Evolutionary conservation across 2,329 filamentous ascomycete species (phyloP).

Genomic region (Didymella pomorum): DNA sequence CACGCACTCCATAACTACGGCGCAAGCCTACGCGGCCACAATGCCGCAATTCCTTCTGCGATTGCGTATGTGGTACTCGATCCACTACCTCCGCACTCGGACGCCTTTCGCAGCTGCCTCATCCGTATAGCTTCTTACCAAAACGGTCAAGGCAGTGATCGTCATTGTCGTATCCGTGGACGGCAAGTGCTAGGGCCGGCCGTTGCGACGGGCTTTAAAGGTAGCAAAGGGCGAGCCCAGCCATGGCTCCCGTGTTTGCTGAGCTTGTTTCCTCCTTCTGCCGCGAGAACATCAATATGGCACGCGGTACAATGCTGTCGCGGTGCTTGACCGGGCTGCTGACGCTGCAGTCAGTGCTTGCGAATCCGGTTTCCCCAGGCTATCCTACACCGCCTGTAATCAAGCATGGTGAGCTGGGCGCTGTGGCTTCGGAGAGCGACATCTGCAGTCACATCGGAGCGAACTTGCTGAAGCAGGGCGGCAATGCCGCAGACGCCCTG

Average conservation of each 20-base stretch:
- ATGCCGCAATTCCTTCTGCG: constrained; percentile 14
- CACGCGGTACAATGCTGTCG: constrained; percentile 26
- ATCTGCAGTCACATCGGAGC: constrained; percentile 58
- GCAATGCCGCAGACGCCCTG: constrained; percentile 60
- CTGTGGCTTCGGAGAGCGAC: constrained; percentile 56
- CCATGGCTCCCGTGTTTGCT: constrained; percentile 12
- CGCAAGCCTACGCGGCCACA: not conserved
- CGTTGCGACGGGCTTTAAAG: constrained; percentile 17
- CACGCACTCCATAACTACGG: constrained; percentile 4
- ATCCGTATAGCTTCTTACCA: constrained; percentile 16
- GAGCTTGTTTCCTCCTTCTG: constrained; percentile 23
- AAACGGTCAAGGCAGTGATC: constrained; percentile 16
- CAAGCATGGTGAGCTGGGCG: constrained; percentile 48
- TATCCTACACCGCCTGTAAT: constrained; percentile 25
- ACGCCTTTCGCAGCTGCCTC: constrained; percentile 19
- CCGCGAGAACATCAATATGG: constrained; percentile 30
- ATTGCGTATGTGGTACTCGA: constrained; percentile 20
- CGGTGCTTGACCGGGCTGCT: constrained; percentile 38
- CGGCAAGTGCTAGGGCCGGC: constrained; percentile 9
- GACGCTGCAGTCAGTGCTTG: constrained; percentile 39
- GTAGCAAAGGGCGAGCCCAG: constrained; percentile 13
- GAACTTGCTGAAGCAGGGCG: constrained; percentile 58
- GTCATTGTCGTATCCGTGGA: constrained; percentile 2
- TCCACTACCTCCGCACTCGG: constrained; percentile 10
- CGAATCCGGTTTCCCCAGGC: constrained; percentile 33